These are phyloP conservation scores for Eimeria maxima DNA, from an alignment of 169 alveolate genomes.

Conservation along the genomic window DNA sequence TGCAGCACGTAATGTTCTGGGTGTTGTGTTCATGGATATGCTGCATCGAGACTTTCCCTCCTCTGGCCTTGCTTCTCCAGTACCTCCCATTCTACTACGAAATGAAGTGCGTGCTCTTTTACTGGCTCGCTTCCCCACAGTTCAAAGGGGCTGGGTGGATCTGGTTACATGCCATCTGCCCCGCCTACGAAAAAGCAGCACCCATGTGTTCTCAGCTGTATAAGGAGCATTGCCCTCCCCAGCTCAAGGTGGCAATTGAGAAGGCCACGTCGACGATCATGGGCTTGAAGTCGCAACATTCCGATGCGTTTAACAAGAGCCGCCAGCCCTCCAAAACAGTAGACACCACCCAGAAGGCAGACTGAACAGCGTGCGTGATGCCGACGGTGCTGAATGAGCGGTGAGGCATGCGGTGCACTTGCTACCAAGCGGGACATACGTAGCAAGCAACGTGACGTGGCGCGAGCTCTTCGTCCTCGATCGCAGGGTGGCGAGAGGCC, in stretches of 20 bases:
- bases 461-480: background rate
- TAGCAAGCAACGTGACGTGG: background rate
- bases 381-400: background rate
- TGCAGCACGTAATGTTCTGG: slow-evolving; percentile 82
- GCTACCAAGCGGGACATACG: background rate
- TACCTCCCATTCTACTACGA: slow-evolving; percentile 80
- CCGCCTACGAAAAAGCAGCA: slow-evolving; percentile 68
- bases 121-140: slow-evolving; percentile 83
- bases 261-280: slow-evolving; percentile 35
- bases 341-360: slow-evolving; percentile 63
- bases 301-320: slow-evolving; percentile 67
- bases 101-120: slow-evolving; percentile 75
- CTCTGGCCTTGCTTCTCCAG: slow-evolving; percentile 27
- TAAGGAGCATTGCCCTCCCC: slow-evolving; percentile 60
- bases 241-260: slow-evolving; percentile 41
- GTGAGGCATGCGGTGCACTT: background rate
- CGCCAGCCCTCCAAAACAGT: slow-evolving; percentile 72
- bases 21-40: slow-evolving; percentile 77
- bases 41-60: slow-evolving; percentile 62
- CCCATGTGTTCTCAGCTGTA: slow-evolving; percentile 71
- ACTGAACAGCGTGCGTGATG: background rate
- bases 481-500: slow-evolving; percentile 43
- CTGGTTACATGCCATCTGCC: slow-evolving; percentile 74
- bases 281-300: slow-evolving; percentile 3
- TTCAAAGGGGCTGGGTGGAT: slow-evolving; percentile 84